These are phyloP conservation scores for Aegilops speltoides DNA, from an alignment of 176 grass and related monocot species.

Conservation along the genomic window DNA sequence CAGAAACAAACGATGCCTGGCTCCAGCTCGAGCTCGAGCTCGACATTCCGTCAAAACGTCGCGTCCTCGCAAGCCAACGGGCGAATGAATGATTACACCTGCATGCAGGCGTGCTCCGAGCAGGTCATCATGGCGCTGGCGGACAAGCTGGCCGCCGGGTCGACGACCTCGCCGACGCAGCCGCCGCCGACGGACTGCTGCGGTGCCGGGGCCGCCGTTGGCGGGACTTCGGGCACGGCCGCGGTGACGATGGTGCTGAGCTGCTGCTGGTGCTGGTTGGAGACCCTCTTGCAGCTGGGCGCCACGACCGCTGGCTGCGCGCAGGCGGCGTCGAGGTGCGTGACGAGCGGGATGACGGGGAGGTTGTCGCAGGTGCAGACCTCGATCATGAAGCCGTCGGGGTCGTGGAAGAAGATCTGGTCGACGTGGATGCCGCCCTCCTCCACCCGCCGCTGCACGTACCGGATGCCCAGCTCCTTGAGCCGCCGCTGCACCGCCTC, in stretches of 20 bases:
- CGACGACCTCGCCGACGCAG: constrained; percentile 18
- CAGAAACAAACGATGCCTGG: background rate
- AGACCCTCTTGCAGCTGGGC: constrained; percentile 27
- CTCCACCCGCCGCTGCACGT: constrained; percentile 51
- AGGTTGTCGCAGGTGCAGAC: constrained; percentile 89
- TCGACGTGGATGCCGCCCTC: constrained; percentile 72
- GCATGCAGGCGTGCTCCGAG: constrained; percentile 38
- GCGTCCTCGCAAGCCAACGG: background rate
- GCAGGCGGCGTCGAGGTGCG: constrained; percentile 3
- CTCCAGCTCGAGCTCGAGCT: background rate
- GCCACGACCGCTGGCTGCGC: too few relatives aligned
- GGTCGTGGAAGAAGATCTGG: constrained; percentile 96
- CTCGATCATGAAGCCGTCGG: constrained; percentile 96
- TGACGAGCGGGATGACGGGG: constrained; percentile 58
- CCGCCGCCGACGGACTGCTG: constrained; percentile 20
- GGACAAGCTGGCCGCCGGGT: background rate
- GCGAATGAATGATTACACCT: background rate
- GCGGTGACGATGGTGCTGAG: background rate
- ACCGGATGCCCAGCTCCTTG: constrained; percentile 53
- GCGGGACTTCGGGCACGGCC: background rate
- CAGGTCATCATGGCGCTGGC: background rate
- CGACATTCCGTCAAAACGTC: background rate
- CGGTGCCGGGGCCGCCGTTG: too few relatives aligned
- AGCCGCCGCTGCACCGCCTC: constrained; percentile 61
- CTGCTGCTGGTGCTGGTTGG: background rate